Evolutionary conservation across 1,284 basidiomycete species (phyloP), one percentile per base, ranked within the genome.

Genomic region (Naganishia albida): DNA sequence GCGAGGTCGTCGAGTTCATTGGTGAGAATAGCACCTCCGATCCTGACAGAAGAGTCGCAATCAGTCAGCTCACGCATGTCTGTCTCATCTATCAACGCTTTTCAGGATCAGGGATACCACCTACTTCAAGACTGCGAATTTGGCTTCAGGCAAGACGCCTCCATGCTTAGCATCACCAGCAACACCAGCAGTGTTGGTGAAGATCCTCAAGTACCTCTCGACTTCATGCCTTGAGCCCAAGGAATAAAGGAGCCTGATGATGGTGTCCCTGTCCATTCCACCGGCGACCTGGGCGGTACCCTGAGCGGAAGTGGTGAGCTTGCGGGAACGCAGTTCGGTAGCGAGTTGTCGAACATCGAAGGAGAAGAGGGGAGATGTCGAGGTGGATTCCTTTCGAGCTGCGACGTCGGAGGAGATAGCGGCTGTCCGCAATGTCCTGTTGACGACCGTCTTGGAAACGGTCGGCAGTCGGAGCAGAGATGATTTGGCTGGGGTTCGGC

Each of bases 181-280:
- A 0, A 88, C 85, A 73, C 92, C 88, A 13, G 90, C 90, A 44
- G 90, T 88, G 28, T 90, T 88, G 15, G 91, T 93, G 78, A 97
- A 97, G 75, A 97, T 96, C 63, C 93, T 88, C 53, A 97, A 87
- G 82, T 97, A 93, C 71, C 93, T 87, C 78, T 95, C 93, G 68
- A 97, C 93, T 79, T 97, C 93, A 70, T 92, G 89, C 75, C 94
- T 92, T 28, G 90, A 91, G 55, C 93, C 93, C 70, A 97, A 88
- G 42, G 93, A 96, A 81, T 96, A 96, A 49, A 97, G 84, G 23
- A 97, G 83, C 59, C 93, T 88, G 62, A 92, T 92, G 72, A 94
- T 94, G 3, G 91, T 94, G 75, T 94, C 91, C 91, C 78, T 67
- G 71, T 79, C 78, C 78, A 79, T 78, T 50, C 78, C 77, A 48